phyloP scores from a whole-genome alignment of 495 filamentous ascomycete species.

The Podospora didyma region DNA sequence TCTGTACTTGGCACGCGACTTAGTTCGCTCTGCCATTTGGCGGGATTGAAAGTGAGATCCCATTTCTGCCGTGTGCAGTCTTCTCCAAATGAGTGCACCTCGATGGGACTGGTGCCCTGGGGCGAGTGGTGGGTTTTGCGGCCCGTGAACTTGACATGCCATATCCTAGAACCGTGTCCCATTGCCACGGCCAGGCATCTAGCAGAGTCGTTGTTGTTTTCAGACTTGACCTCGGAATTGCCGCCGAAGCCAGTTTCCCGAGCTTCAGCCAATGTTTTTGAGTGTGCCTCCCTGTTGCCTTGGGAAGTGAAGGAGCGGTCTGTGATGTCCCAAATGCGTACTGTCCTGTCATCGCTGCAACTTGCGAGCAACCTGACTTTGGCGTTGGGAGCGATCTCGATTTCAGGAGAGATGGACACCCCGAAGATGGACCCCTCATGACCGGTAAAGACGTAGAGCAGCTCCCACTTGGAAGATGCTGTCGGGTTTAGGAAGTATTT shows the following conservation, averaged over 20 bases:
- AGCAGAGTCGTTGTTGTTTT: slow-evolving; percentile 14
- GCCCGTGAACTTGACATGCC: slow-evolving; percentile 65
- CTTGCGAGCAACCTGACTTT: slow-evolving; percentile 67
- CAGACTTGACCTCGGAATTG: slow-evolving; percentile 22
- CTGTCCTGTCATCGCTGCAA: slow-evolving; percentile 92
- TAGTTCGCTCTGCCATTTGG: slow-evolving; percentile 1
- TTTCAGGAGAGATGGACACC: slow-evolving; percentile 65
- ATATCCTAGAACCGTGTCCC: slow-evolving; percentile 87
- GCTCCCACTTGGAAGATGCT: slow-evolving; percentile 21
- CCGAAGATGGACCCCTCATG: slow-evolving; percentile 95
- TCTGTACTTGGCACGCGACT: background rate
- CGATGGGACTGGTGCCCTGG: slow-evolving; percentile 12
- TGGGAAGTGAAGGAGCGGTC: slow-evolving; percentile 21
- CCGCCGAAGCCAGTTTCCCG: slow-evolving; percentile 49
- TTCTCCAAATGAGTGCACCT: slow-evolving; percentile 73
- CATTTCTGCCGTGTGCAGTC: slow-evolving; percentile 71
- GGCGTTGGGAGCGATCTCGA: slow-evolving; percentile 34
- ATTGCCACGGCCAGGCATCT: slow-evolving; percentile 61
- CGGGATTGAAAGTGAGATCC: slow-evolving; percentile 45
- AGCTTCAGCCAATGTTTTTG: slow-evolving; percentile 21
- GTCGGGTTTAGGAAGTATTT: slow-evolving; percentile 48
- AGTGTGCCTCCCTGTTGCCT: slow-evolving; percentile 2
- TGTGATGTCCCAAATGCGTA: slow-evolving; percentile 81
- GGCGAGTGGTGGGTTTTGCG: slow-evolving; percentile 8
- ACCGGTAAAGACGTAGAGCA: slow-evolving; percentile 73